These are phyloP conservation scores for Pulveroboletus sp. DNA, from an alignment of 1,284 basidiomycete species.

Conservation along the genomic window DNA sequence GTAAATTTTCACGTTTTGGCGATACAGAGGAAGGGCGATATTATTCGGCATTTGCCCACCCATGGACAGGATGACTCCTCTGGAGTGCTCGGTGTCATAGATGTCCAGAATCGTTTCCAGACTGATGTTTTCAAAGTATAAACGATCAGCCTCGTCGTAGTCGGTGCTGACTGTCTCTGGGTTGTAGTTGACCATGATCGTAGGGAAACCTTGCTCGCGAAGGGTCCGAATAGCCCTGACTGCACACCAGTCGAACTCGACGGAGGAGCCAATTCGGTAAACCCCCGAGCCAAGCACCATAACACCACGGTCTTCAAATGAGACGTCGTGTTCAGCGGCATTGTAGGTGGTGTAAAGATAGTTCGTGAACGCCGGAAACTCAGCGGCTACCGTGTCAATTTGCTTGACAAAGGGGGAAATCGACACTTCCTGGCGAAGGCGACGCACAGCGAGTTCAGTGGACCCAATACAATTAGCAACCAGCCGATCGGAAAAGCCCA, in stretches of 20 bases:
- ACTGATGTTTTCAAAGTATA: constrained; percentile 99
- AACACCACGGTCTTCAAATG: constrained; percentile 89
- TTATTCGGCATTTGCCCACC: constrained; percentile 99
- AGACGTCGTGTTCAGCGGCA: constrained; percentile 88
- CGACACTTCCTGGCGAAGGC: constrained; percentile 80
- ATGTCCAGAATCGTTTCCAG: constrained; percentile 97
- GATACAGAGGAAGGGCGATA: constrained; percentile 90
- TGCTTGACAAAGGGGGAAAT: constrained; percentile 96
- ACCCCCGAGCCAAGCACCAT: constrained; percentile 99
- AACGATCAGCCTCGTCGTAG: constrained; percentile 96
- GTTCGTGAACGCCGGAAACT: constrained; percentile 98
- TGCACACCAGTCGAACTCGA: constrained; percentile 99
- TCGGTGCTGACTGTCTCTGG: constrained; percentile 99
- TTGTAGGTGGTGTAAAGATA: constrained; percentile 99
- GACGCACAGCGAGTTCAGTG: constrained; percentile 87
- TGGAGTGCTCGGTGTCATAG: constrained; percentile 88
- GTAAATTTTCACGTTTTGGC: constrained; percentile 97
- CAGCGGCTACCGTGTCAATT: constrained; percentile 98
- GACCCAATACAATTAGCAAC: constrained; percentile 81
- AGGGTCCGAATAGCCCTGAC: constrained; percentile 96
- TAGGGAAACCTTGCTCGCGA: constrained; percentile 91
- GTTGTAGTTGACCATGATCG: constrained; percentile 99
- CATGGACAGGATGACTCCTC: constrained; percentile 96
- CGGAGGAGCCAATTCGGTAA: constrained; percentile 97
- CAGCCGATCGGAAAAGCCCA: constrained; percentile 95